Evolutionary conservation across 2,329 filamentous ascomycete species (phyloP).

Genomic region (Ophiostoma fasciatum): DNA sequence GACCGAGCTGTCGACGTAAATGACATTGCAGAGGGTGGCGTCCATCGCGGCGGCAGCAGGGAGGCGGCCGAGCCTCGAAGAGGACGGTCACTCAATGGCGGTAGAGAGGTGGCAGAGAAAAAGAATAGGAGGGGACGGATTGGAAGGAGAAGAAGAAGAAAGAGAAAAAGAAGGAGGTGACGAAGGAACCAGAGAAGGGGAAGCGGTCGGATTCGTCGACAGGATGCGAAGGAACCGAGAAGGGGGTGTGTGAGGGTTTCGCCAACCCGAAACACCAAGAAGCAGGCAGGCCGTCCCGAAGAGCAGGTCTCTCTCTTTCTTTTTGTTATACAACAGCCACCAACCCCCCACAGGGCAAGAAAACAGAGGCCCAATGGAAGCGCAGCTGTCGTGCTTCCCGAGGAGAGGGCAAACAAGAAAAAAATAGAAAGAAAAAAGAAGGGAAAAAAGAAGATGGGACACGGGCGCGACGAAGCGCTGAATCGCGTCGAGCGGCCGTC

Average conservation of each 20-base stretch:
- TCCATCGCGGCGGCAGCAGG: conserved; percentile 38
- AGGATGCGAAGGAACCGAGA: background rate
- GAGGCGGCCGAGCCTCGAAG: conserved; percentile 39
- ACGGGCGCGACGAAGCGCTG: background rate
- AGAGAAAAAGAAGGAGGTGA: background rate
- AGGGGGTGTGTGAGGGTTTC: too few species aligned
- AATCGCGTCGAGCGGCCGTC: too few species aligned
- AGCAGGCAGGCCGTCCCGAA: conserved; percentile 6
- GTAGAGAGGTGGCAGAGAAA: background rate
- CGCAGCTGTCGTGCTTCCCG: background rate
- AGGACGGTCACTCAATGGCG: conserved; percentile 34
- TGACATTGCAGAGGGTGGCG: conserved; percentile 39
- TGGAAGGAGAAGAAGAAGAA: background rate
- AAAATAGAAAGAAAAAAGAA: background rate
- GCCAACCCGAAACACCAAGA: conserved; percentile 13
- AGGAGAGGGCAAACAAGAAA: background rate
- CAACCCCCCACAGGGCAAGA: conserved; percentile 4
- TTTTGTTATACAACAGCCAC: conserved; percentile 9
- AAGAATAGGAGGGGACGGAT: background rate
- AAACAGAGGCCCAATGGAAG: conserved; percentile 2
- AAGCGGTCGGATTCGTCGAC: background rate
- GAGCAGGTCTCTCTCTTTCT: conserved; percentile 1
- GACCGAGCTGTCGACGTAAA: conserved; percentile 43
- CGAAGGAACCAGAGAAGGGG: background rate
- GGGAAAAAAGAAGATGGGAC: background rate